Evolutionary conservation across 73 alveolate species (phyloP).

Genomic region (Uronychia setigera): DNA sequence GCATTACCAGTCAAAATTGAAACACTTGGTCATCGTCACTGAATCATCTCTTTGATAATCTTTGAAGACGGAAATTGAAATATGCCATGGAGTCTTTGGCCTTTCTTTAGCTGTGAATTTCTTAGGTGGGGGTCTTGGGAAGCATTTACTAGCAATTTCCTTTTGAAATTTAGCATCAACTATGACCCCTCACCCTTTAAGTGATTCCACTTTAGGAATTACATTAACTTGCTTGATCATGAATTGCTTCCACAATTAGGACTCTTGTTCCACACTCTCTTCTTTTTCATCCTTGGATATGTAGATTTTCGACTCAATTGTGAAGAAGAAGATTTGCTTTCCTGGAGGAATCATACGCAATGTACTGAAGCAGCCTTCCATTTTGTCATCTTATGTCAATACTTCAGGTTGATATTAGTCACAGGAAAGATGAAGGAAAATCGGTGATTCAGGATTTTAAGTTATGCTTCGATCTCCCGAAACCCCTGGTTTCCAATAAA

Average conservation of each 20-base stretch:
- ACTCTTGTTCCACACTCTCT: not conserved
- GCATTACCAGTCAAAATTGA: slow-evolving; percentile 66
- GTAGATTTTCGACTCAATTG: slow-evolving; percentile 4
- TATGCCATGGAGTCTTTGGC: slow-evolving; percentile 71
- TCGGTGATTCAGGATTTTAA: slow-evolving; percentile 13
- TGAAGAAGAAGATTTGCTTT: slow-evolving; percentile 22
- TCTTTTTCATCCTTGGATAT: not conserved
- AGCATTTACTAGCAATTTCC: slow-evolving; percentile 11
- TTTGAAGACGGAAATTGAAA: slow-evolving; percentile 57
- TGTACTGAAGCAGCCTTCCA: slow-evolving; percentile 5
- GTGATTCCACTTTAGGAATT: slow-evolving; percentile 13
- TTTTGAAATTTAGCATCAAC: not conserved
- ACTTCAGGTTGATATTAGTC: slow-evolving; percentile 51
- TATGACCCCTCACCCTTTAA: not conserved
- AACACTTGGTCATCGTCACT: slow-evolving; percentile 41
- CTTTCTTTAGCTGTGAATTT: slow-evolving; percentile 6
- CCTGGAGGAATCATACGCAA: slow-evolving; percentile 66
- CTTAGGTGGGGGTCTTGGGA: slow-evolving; percentile 63
- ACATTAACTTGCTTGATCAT: slow-evolving; percentile 20
- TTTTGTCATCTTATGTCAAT: slow-evolving; percentile 32
- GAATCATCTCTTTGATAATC: slow-evolving; percentile 55
- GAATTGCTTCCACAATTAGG: slow-evolving; percentile 8
- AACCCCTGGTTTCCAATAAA: slow-evolving; percentile 27
- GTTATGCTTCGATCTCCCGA: slow-evolving; percentile 12
- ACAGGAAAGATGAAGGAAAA: slow-evolving; percentile 33